Evolutionary conservation across 495 filamentous ascomycete species (phyloP), one percentile per base, ranked within the genome.

Genomic region (Talaromyces proteolyticus): DNA sequence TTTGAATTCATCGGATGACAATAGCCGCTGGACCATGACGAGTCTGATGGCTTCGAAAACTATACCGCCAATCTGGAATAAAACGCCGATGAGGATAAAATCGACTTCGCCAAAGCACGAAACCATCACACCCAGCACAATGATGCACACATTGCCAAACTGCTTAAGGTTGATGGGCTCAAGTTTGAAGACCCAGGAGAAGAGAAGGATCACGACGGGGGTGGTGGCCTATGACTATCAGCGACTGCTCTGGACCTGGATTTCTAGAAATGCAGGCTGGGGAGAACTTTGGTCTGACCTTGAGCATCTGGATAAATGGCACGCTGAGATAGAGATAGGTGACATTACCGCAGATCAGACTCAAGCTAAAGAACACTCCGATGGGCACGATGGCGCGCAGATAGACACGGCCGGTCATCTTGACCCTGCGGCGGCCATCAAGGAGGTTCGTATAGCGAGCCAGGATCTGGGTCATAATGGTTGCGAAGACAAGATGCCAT

Each of bases 261-360:
- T n/a, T n/a, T n/a, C n/a, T 39, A 52, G 44, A 41, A 23, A 5
- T 22, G 41, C 3, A 21, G 25, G 29, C 4, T 34, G 29, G 29
- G 29, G 8, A 25, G 23, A 24, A 12, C 29, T 23, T 34, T 7
- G 6, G 4, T 51, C 66, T 14, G 57, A 83, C 81, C 78, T 91
- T 91, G 53, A 89, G 75, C 85, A 91, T 89, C 68, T 91, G 87
- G 57, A 89, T 88, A 64, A 91, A 91, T 21, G 84, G 74, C 4
- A 91, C 85, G 55, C 77, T 84, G 14, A 89, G 72, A 63, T 89
- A 88, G 19, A 91, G 69, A 62, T 89, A 91, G 12, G 83, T 79
- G 51, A 85, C 65, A 66, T 88, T 89, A 51, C 80, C 81, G 68
- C 79, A 87, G 49, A 89, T 86, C 53, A 91, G 69, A 50, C 79